A percentile compares a stretch with the other conserved stretches of the same genome.
phyloP scores from a whole-genome alignment of 257 asterid genomes.

The Petrea volubilis region DNA sequence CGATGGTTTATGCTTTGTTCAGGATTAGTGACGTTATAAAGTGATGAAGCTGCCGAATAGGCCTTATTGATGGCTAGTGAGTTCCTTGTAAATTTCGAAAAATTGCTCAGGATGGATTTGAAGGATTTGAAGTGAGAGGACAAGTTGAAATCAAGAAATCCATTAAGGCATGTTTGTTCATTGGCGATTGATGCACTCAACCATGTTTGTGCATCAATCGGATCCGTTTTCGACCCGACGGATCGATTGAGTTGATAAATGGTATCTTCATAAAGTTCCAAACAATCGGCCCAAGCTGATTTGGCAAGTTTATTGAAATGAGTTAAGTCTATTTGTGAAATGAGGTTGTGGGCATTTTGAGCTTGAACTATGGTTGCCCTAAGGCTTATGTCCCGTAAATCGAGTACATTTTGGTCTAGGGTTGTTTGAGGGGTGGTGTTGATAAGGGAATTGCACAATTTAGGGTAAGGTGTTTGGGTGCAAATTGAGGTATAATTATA shows the following conservation, averaged over 20 bases:
- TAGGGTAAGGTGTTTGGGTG: constrained; percentile 42
- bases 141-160: constrained; percentile 40
- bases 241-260: constrained; percentile 29
- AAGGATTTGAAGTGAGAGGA: constrained; percentile 18
- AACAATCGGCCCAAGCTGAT: constrained; percentile 45
- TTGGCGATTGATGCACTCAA: constrained; percentile 52
- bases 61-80: constrained; percentile 47
- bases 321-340: constrained; percentile 28
- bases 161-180: constrained; percentile 43
- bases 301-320: constrained; percentile 32
- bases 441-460: constrained; percentile 34
- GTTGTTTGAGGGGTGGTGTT: neutral
- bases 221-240: neutral
- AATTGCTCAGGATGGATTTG: constrained; percentile 8
- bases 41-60: neutral
- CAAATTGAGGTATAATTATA: constrained; percentile 27
- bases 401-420: constrained; percentile 13
- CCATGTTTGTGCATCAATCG: constrained; percentile 47
- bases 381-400: constrained; percentile 27
- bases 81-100: constrained; percentile 39
- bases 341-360: constrained; percentile 20
- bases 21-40: neutral
- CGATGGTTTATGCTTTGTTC: neutral
- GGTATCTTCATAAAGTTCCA: constrained; percentile 38
- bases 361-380: constrained; percentile 35